Evolutionary conservation across 768 basidiomycete species (phyloP).

Genomic region (Lyophyllum shimeji): DNA sequence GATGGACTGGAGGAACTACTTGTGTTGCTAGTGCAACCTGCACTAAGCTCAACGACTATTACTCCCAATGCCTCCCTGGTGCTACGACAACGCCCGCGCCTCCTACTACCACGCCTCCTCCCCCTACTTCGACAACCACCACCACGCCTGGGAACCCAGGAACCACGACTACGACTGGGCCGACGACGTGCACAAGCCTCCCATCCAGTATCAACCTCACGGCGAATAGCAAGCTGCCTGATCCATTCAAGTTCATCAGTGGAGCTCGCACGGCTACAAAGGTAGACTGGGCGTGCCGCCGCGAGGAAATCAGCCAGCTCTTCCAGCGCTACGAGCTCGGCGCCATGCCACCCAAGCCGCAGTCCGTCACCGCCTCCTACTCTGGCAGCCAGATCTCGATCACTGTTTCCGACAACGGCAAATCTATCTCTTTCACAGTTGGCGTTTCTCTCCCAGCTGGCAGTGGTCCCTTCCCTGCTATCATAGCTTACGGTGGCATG

Average conservation of each 20-base stretch:
- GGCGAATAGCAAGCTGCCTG: conserved; percentile 44
- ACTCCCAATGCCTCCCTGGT: conserved; percentile 35
- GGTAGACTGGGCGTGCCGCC: conserved; percentile 52
- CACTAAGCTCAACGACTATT: conserved; percentile 28
- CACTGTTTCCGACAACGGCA: conserved; percentile 44
- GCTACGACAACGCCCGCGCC: conserved; percentile 14
- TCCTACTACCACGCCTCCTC: conserved; percentile 17
- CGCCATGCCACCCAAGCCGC: conserved; percentile 45
- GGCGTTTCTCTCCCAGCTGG: conserved; percentile 45
- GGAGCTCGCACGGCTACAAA: conserved; percentile 41
- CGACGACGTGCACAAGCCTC: conserved; percentile 26
- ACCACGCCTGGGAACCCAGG: conserved; percentile 1
- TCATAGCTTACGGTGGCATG: conserved; percentile 51
- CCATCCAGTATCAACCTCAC: conserved; percentile 29
- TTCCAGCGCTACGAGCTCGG: conserved; percentile 56
- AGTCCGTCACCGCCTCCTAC: conserved; percentile 43
- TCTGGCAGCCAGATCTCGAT: conserved; percentile 47
- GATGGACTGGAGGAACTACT: conserved; percentile 34
- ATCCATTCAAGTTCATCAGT: conserved; percentile 53
- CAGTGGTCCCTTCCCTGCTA: conserved; percentile 47
- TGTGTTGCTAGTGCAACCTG: conserved; percentile 35
- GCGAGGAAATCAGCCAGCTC: conserved; percentile 45
- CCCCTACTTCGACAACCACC: too few relatives aligned
- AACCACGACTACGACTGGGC: neutral
- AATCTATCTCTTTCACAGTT: conserved; percentile 48